These are phyloP conservation scores for Trypanosoma brucei DNA, from an alignment of 208 protist genomes.

Conservation along the genomic window DNA sequence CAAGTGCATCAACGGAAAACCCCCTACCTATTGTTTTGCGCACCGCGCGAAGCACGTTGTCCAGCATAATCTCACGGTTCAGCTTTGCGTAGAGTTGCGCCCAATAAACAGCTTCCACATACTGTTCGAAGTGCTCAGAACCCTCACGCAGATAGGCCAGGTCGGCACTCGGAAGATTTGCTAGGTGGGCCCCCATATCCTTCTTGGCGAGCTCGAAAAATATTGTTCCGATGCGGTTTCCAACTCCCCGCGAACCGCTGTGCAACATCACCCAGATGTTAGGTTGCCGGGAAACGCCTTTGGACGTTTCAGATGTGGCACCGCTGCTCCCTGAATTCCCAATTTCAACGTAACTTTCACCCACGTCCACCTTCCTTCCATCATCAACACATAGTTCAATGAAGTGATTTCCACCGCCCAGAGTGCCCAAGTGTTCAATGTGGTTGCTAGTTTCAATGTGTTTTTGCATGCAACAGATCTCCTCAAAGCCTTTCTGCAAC, in stretches of 20 bases:
- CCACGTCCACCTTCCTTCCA: conserved; percentile 5
- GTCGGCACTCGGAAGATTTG: conserved; percentile 50
- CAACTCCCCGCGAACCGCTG: conserved; percentile 83
- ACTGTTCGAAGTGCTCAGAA: conserved; percentile 75
- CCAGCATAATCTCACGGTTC: conserved; percentile 85
- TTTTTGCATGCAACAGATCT: conserved; percentile 48
- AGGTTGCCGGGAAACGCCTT: not conserved
- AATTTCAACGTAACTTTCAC: not conserved
- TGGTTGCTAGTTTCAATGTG: conserved; percentile 62
- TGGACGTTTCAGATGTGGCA: too few species aligned
- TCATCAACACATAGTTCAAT: conserved; percentile 88
- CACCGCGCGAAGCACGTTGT: conserved; percentile 56
- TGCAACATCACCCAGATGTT: conserved; percentile 91
- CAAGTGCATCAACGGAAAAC: conserved; percentile 40
- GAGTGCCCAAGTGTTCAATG: conserved; percentile 81
- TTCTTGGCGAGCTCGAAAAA: conserved; percentile 84
- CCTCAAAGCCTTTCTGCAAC: conserved; percentile 56
- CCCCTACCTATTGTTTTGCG: conserved; percentile 24
- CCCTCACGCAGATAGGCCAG: conserved; percentile 82
- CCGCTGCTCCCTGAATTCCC: too few species aligned
- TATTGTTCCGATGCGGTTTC: conserved; percentile 78
- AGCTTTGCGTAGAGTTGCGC: conserved; percentile 71
- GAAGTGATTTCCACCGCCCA: conserved; percentile 89
- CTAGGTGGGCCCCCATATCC: conserved; percentile 60
- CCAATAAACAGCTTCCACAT: conserved; percentile 81